Conservation (phyloP, 495 filamentous ascomycete genomes). For the Oidiodendron maius region DNA sequence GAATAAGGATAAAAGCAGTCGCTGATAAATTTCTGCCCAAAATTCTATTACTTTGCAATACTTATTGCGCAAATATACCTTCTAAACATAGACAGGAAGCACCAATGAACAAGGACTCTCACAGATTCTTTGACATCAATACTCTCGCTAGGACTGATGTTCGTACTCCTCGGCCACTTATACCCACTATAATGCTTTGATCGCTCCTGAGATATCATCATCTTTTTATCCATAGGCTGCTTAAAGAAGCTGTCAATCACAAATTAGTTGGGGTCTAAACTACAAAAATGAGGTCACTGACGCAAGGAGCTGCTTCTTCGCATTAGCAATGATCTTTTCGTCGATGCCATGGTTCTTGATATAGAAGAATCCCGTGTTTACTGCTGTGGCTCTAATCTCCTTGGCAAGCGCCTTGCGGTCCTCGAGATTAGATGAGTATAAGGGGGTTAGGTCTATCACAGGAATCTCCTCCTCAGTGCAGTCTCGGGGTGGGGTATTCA, state of each 20-base stretch:
- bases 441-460: constrained; percentile 41
- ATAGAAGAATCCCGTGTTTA: constrained; percentile 50
- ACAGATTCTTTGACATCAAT: constrained; percentile 23
- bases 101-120: neutral
- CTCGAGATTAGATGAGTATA: constrained; percentile 31
- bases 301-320: constrained; percentile 29
- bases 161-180: constrained; percentile 13
- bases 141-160: constrained; percentile 20
- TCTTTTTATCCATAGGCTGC: constrained; percentile 34
- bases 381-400: constrained; percentile 35
- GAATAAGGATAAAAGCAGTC: no score
- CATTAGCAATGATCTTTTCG: constrained; percentile 35
- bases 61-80: no score
- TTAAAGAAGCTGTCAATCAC: constrained; percentile 35
- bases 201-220: constrained; percentile 18
- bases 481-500: constrained; percentile 28
- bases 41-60: no score
- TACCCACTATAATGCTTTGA: constrained; percentile 30
- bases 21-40: no score
- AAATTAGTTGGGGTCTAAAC: neutral
- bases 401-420: constrained; percentile 34
- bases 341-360: constrained; percentile 48
- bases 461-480: constrained; percentile 51
- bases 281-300: constrained; percentile 6
- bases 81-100: no score